Base-by-base conservation (phyloP, 1,284 basidiomycete species). In the Cryptococcus sp. region DNA sequence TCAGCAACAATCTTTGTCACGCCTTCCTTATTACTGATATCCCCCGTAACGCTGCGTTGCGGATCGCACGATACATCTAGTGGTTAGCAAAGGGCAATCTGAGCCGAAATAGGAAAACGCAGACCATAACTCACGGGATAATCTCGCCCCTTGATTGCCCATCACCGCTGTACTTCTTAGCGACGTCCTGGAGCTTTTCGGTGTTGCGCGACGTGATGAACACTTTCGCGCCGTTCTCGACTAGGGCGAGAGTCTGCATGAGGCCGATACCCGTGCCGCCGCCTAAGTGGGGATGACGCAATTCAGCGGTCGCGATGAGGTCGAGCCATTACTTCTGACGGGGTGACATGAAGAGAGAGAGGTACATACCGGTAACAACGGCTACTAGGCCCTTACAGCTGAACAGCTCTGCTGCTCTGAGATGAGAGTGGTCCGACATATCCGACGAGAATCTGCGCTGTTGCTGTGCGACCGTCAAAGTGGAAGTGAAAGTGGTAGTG, bases 171-270 rank as follows among this genome's bases (percentile, higher is more conserved):
- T 73, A 74, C 52, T 67, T 72, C 62, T 72, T 65, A n/a, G 71
- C 73, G 13, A 76, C 75, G 46, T 73, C 75, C 47, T 72, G 60
- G 39, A 79, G 69, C 41, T 69, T 71, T 43, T 73, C 71, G 40
- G 52, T 60, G 55, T 76, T 66, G 43, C 75, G 47, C 1, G 69
- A 68, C 10, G 63, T 63, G 54, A 80, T 76, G 68, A 78, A 80
- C 23, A 80, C 78, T 42, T 71, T 72, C 23, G 78, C 78, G 4
- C 79, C 79, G 52, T 78, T 79, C 38, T 75, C 75, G n/a, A 73
- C 70, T 23, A 81, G 63, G 1, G 73, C 75, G 50, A 77, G 72
- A 3, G 79, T 74, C 41, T 74, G 72, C 78, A 80, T 79, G 11
- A 79, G 62, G 8, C 78, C 79, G 56, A 80, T 79, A 19, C 79